phyloP scores from a whole-genome alignment of 768 basidiomycete species.

The Crassisporium funariophilum region DNA sequence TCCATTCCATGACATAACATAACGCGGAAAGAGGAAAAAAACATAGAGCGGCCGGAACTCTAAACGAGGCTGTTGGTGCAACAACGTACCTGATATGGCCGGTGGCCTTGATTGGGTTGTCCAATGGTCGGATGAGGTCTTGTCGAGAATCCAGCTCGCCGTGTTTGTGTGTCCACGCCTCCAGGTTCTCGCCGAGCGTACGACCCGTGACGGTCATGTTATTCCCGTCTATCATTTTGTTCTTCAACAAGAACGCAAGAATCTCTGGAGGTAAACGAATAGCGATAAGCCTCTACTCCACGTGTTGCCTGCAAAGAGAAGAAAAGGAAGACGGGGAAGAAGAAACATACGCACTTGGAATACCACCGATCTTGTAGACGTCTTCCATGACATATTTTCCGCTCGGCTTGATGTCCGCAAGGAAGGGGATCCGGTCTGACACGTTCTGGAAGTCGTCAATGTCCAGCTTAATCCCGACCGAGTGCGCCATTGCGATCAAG shows the following conservation, averaged over 20 bases:
- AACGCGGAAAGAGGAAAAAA: constrained; percentile 10
- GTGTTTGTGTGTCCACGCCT: constrained; percentile 80
- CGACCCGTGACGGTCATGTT: constrained; percentile 90
- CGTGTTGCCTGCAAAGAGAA: background rate
- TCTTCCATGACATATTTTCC: constrained; percentile 99
- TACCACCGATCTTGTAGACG: constrained; percentile 93
- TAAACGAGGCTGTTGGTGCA: constrained; percentile 6
- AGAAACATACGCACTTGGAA: constrained; percentile 70
- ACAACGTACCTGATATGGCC: constrained; percentile 81
- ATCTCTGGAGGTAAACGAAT: constrained; percentile 55
- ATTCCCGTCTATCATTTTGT: constrained; percentile 88
- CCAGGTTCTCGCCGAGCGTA: constrained; percentile 90
- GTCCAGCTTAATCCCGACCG: constrained; percentile 85
- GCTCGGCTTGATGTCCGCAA: constrained; percentile 95
- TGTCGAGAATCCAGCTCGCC: constrained; percentile 78
- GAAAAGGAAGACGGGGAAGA: constrained; percentile 4
- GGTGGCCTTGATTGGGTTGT: constrained; percentile 84
- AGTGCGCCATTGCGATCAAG: constrained; percentile 95
- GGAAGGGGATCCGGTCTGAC: constrained; percentile 90
- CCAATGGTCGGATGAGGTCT: constrained; percentile 85
- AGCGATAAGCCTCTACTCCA: background rate
- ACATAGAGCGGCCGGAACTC: constrained; percentile 5
- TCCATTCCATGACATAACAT: constrained; percentile 13
- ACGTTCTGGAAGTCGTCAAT: constrained; percentile 94
- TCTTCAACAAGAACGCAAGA: constrained; percentile 80